Conservation (phyloP, 2,329 filamentous ascomycete genomes). For the Diaporthe velutina region DNA sequence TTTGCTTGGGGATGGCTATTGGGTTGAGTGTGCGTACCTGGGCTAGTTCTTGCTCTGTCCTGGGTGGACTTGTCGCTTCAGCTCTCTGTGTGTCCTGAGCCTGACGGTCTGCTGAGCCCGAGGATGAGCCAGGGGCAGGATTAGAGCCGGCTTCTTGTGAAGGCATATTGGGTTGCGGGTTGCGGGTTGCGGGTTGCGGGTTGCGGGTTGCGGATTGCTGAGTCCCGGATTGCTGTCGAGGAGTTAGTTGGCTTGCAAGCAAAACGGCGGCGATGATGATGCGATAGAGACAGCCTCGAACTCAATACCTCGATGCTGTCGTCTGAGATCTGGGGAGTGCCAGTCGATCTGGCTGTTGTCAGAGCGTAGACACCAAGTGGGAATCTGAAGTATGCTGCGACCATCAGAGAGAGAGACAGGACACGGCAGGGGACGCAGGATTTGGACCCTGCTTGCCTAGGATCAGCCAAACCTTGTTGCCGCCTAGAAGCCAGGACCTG, state of each 20-base stretch:
- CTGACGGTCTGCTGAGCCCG: conserved; percentile 10
- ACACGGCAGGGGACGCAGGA: not conserved
- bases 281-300: not conserved
- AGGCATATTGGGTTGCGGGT: conserved; percentile 25
- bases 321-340: conserved; percentile 20
- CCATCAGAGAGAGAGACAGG: conserved; percentile 7
- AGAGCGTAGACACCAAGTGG: conserved; percentile 7
- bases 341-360: conserved; percentile 1
- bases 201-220: conserved; percentile 11
- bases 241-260: not conserved
- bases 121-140: conserved; percentile 7
- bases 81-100: conserved; percentile 5
- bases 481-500: not conserved
- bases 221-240: not conserved
- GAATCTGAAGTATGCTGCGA: conserved; percentile 15
- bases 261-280: not conserved
- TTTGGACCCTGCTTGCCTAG: conserved; percentile 12
- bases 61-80: conserved; percentile 6
- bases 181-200: conserved; percentile 26
- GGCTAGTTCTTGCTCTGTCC: conserved; percentile 36
- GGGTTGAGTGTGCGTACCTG: conserved; percentile 31
- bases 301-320: not conserved
- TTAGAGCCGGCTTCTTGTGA: conserved; percentile 29
- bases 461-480: conserved; percentile 21
- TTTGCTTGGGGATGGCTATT: not conserved